A percentile compares a stretch with the other conserved stretches of the same genome.
Conservation (phyloP, 768 basidiomycete species). For the Kondoa subrosea region DNA sequence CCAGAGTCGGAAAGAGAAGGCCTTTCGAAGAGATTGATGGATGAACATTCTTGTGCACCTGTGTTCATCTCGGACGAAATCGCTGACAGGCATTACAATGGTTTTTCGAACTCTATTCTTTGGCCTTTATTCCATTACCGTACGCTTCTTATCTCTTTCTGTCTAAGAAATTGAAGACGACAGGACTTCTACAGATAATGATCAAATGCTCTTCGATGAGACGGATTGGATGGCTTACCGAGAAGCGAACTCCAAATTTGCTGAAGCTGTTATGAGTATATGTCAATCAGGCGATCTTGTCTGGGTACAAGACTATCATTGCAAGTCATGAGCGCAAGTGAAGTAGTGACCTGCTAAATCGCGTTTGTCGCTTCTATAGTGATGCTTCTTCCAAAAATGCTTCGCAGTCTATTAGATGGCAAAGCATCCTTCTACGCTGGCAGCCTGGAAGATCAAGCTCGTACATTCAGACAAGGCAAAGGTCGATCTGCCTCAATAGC, state of each 20-base stretch:
- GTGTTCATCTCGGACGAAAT: constrained; percentile 96
- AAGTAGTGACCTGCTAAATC: too few relatives aligned
- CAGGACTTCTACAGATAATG: constrained; percentile 46
- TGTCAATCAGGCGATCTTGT: constrained; percentile 79
- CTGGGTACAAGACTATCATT: constrained; percentile 60
- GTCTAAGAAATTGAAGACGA: background rate
- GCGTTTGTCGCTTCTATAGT: constrained; percentile 4
- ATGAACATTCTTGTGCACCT: constrained; percentile 91
- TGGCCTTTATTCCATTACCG: constrained; percentile 97
- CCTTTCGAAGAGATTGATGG: constrained; percentile 80
- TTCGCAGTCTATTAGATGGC: constrained; percentile 15
- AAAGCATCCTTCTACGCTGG: background rate
- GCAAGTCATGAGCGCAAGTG: background rate
- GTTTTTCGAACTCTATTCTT: constrained; percentile 97
- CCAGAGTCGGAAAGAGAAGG: constrained; percentile 75
- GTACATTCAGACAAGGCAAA: constrained; percentile 4
- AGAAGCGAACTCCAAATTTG: constrained; percentile 87
- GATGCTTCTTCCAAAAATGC: constrained; percentile 21
- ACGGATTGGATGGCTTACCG: constrained; percentile 96
- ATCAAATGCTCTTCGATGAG: constrained; percentile 99
- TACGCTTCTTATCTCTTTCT: constrained; percentile 9
- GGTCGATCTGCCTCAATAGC: constrained; percentile 4
- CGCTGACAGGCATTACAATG: constrained; percentile 94
- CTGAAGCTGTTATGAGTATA: constrained; percentile 66
- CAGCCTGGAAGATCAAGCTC: background rate